Percentiles rank a stretch among this genome's conserved stretches.
Conservation (phyloP, 306 rosid genomes). For the Prunus kanzakura region DNA sequence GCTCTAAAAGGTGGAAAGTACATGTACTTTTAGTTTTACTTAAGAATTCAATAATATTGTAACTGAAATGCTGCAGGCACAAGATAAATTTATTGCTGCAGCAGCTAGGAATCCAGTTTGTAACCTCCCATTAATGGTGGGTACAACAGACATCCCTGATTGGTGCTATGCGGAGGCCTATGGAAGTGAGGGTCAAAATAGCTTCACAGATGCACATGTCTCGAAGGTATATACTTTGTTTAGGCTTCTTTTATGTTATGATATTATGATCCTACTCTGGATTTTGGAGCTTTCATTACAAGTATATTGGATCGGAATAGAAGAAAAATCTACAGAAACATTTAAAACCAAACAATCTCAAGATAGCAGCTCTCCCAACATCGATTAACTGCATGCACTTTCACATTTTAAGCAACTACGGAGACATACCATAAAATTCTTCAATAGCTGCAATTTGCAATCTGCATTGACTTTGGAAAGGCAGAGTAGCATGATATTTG, state of each 20-base stretch:
- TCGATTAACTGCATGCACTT: not conserved
- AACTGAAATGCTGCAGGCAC: no score
- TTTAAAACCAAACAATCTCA: not conserved
- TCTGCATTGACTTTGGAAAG: not conserved
- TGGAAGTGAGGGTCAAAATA: constrained; percentile 22
- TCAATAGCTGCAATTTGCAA: not conserved
- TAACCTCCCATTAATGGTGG: constrained; percentile 70
- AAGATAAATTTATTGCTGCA: constrained; percentile 52
- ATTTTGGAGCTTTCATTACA: not conserved
- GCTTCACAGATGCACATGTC: no score
- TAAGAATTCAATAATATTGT: no score
- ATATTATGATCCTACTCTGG: no score
- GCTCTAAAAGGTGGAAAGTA: no score
- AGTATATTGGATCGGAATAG: not conserved
- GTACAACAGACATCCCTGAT: constrained; percentile 84
- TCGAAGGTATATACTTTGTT: no score
- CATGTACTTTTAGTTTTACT: no score
- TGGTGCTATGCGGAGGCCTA: constrained; percentile 70
- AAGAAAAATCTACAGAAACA: constrained; percentile 10
- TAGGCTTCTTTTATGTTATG: no score
- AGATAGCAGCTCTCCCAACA: not conserved
- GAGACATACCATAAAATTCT: not conserved
- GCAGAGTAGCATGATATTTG: not conserved
- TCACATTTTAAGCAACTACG: not conserved
- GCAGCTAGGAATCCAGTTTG: constrained; percentile 72